Base-by-base conservation (phyloP, 1,284 basidiomycete species). In the Chalciporus sp. region DNA sequence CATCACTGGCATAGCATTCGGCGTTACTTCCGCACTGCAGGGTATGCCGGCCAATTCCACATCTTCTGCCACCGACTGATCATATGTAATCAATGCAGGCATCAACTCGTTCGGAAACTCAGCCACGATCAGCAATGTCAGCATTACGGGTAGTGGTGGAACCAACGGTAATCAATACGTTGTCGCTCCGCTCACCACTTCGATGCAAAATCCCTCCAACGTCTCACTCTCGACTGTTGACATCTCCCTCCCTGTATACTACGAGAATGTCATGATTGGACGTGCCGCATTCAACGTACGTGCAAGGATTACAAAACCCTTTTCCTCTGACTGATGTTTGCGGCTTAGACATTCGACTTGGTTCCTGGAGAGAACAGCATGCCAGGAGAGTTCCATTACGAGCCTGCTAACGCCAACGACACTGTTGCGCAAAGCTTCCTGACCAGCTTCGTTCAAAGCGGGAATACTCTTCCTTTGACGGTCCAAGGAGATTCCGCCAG, bases 151-250 rank as follows among this genome's bases (percentile, higher is more conserved):
- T 27, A 86, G 85, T 58, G 84, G 85, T 35, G 83, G 84, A 42
- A 68, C 69, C 47, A 79, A 78, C 23, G 83, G 82, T 11, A 74
- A 74, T 58, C 72, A 85, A 65, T 88, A 74, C 61, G 76, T 87
- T 47, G 65, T 76, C 23, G 62, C 81, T 3, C 84, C 82, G 2
- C 68, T 88, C 27, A 81, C 74, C 1, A 78, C 83, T 11, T 74
- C 69, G 28, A 72, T 89, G 47, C 63, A 82, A 40, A 90, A 89
- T 60, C 87, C 86, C 8, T 87, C 86, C 7, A 86, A 89, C 62
- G 70, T 91, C 39, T 84, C 86, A 2, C 73, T 92, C 33, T 68
- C 77, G 54, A 90, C 87, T 9, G 75, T 78, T 52, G 76, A 80
- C 52, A 74, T 86, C 19, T 73, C 81, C 10, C 74, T 92, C 42